phyloP scores from a whole-genome alignment of 2,329 filamentous ascomycete genomes.

The Xylaria sp. region DNA sequence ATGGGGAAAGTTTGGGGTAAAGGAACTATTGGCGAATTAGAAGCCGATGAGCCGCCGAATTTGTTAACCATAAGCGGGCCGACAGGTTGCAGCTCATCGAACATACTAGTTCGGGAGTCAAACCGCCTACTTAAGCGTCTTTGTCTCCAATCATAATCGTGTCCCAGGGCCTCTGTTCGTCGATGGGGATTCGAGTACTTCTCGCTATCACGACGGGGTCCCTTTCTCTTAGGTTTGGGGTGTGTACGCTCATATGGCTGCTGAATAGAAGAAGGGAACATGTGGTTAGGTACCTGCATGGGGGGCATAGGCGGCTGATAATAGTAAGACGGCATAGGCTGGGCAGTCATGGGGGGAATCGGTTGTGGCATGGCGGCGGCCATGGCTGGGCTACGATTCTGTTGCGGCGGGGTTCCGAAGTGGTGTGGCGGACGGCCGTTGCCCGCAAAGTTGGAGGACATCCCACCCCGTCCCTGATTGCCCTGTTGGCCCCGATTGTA shows the following conservation, averaged over 20 bases:
- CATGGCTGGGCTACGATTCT: conserved; percentile 55
- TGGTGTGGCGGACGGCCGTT: conserved; percentile 50
- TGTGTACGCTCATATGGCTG: conserved; percentile 50
- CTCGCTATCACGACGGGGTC: conserved; percentile 58
- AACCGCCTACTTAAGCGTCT: conserved; percentile 60
- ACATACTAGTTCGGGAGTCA: conserved; percentile 50
- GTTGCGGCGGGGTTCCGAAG: conserved; percentile 58
- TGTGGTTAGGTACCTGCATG: conserved; percentile 66
- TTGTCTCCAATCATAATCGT: conserved; percentile 51
- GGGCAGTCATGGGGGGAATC: conserved; percentile 74
- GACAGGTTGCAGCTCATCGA: conserved; percentile 39
- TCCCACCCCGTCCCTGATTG: conserved; percentile 62
- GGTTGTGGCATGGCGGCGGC: conserved; percentile 71
- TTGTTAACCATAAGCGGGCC: conserved; percentile 35
- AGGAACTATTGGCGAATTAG: conserved; percentile 42
- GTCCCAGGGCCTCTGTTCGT: conserved; percentile 53
- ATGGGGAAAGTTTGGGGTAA: conserved; percentile 47
- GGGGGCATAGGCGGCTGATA: conserved; percentile 68
- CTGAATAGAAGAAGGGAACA: conserved; percentile 59
- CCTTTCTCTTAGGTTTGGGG: conserved; percentile 57
- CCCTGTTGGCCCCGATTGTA: conserved; percentile 53
- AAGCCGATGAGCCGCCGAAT: conserved; percentile 35
- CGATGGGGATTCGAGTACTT: conserved; percentile 56
- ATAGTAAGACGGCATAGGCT: conserved; percentile 68
- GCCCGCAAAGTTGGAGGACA: conserved; percentile 58